phyloP scores from a whole-genome alignment of 495 filamentous ascomycete species.

The Hypoxylon cercidicola region DNA sequence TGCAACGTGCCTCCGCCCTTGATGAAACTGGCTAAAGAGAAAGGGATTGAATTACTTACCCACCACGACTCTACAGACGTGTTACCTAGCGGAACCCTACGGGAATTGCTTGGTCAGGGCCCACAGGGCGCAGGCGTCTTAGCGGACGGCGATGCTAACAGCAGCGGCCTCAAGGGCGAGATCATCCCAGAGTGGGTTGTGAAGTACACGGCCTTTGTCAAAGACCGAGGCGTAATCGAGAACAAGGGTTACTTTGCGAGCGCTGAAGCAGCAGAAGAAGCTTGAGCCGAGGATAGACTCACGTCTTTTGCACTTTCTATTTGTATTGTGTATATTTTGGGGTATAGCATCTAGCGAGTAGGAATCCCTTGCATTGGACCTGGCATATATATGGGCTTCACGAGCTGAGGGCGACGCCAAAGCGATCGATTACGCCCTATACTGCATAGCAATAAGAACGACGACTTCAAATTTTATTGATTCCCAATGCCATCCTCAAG shows the following conservation, averaged over 20 bases:
- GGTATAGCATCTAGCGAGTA: constrained; percentile 27
- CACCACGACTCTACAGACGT: constrained; percentile 96
- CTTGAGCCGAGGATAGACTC: constrained; percentile 7
- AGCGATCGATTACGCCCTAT: not conserved
- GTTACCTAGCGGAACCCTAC: constrained; percentile 81
- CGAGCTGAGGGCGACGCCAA: not conserved
- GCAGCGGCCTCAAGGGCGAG: constrained; percentile 73
- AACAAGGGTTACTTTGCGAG: constrained; percentile 97
- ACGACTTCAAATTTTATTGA: not conserved
- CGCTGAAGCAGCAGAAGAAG: constrained; percentile 67
- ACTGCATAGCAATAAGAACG: constrained; percentile 23
- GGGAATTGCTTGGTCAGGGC: constrained; percentile 80
- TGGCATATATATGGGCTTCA: constrained; percentile 19
- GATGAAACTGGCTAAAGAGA: constrained; percentile 82
- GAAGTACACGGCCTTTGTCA: constrained; percentile 98
- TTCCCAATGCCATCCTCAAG: not conserved
- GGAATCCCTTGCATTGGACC: constrained; percentile 34
- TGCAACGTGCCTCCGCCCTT: constrained; percentile 94
- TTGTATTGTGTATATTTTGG: constrained; percentile 22
- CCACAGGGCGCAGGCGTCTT: constrained; percentile 74
- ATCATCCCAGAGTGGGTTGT: constrained; percentile 92
- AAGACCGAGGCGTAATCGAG: constrained; percentile 95
- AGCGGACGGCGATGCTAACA: constrained; percentile 56
- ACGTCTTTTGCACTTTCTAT: constrained; percentile 7
- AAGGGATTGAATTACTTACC: constrained; percentile 87